These are phyloP conservation scores for Luffa aegyptiaca DNA, from an alignment of 306 rosid species.

Conservation along the genomic window DNA sequence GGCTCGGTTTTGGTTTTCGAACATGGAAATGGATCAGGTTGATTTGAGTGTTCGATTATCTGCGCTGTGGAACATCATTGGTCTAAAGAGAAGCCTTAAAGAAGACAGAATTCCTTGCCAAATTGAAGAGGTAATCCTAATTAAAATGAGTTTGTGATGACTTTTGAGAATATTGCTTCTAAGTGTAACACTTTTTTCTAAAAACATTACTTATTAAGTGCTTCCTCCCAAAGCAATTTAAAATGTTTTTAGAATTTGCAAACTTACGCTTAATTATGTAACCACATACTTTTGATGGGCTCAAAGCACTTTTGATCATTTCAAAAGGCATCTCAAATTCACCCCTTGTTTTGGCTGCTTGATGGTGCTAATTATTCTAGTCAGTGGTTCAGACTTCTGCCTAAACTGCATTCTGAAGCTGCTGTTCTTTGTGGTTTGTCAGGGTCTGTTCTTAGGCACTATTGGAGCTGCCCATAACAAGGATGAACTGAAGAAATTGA, in stretches of 20 bases:
- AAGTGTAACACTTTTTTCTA: background rate
- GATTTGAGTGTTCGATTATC: slow-evolving; percentile 29
- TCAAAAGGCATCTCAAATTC: background rate
- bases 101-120: slow-evolving; percentile 42
- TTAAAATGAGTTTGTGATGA: background rate
- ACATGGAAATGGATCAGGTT: slow-evolving; percentile 17
- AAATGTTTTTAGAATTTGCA: background rate
- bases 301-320: background rate
- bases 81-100: slow-evolving; percentile 13
- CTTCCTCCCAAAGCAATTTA: background rate
- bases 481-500: slow-evolving; percentile 36
- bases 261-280: no score
- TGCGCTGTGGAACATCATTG: slow-evolving; percentile 23
- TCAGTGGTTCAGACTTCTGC: background rate
- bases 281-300: background rate
- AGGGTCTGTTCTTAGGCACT: slow-evolving; percentile 86
- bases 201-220: background rate
- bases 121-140: slow-evolving; percentile 47
- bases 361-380: background rate
- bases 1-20: background rate
- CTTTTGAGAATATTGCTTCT: background rate
- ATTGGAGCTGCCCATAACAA: slow-evolving; percentile 52
- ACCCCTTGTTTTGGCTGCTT: background rate
- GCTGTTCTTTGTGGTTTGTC: slow-evolving; percentile 1
- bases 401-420: background rate